These are phyloP conservation scores for Hibiscus mutabilis DNA, from an alignment of 345 rosid genomes.

Conservation along the genomic window DNA sequence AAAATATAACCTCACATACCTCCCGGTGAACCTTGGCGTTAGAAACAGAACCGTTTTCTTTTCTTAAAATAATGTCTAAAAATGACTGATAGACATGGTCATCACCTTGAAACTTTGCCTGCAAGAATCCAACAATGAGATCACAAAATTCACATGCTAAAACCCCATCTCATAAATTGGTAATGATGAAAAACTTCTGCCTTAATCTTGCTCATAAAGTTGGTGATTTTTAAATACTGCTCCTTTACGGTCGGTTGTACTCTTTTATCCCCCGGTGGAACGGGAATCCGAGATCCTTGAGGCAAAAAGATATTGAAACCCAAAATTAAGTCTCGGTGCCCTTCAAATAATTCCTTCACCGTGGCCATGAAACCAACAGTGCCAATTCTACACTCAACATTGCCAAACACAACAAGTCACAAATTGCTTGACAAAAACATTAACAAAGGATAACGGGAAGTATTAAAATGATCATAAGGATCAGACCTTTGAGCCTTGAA, in stretches of 20 bases:
- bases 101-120: slow-evolving; percentile 90
- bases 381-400: slow-evolving; percentile 52
- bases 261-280: slow-evolving; percentile 53
- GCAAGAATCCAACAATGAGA: slow-evolving; percentile 18
- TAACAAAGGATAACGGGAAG: not conserved
- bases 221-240: slow-evolving; percentile 83
- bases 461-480: not conserved
- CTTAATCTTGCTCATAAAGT: slow-evolving; percentile 88
- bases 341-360: slow-evolving; percentile 86
- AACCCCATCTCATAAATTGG: slow-evolving; percentile 5
- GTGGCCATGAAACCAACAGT: slow-evolving; percentile 77
- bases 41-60: slow-evolving; percentile 70
- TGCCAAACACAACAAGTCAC: slow-evolving; percentile 9
- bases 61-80: slow-evolving; percentile 86
- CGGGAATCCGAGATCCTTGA: slow-evolving; percentile 75
- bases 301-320: slow-evolving; percentile 97
- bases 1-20: slow-evolving; percentile 35
- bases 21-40: slow-evolving; percentile 61
- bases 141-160: slow-evolving; percentile 2
- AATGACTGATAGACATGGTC: slow-evolving; percentile 89
- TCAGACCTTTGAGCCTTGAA: slow-evolving; percentile 86
- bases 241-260: slow-evolving; percentile 55
- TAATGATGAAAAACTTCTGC: slow-evolving; percentile 20
- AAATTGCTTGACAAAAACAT: slow-evolving; percentile 7
- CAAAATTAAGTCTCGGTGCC: slow-evolving; percentile 70